Base-by-base conservation (phyloP, 106 monocot genomes). In the Dioscorea alata region DNA sequence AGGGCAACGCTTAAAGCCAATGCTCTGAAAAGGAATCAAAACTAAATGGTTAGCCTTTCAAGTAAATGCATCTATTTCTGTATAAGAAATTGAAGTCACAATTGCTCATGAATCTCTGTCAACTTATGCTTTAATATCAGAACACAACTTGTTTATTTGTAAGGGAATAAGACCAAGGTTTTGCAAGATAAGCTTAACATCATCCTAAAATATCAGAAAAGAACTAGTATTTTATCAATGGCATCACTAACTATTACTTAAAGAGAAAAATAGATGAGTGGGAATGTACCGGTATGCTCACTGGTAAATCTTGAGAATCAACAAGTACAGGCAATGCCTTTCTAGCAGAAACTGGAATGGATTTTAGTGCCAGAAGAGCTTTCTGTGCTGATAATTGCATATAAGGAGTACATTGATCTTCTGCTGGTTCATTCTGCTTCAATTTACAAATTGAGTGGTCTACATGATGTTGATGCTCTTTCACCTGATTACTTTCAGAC, bases 1-100 rank as follows among this genome's bases (percentile, higher is more conserved):
- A 57, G 92, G 89, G 60, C 89, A 97, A 35, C 80, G 66, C 57
- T 79, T 82, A 77, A 92, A 97, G 65, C 78, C 58, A 69, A 97
- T 79, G 64, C 77, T 87, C 97, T 97, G 86, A 51, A 77, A 70
- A 28, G 8, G 65, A 48, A 33, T 50, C 59, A 63, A 9, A 71
- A 63, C 28, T 28, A 28, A 3, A 3, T 28, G 28, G 28, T 28
- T 28, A 28, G 28, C 28, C 28, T 28, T 28, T 1, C 52, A 24
- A 48, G 15, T 24, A 19, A 6, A 56, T 32, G 15, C 28, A 28
- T 60, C 23, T 10, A 6, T 6, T 6, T 42, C 4, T 8, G 42
- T 42, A 42, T 42, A 10, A 42, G 42, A 42, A 10, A 42, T 42
- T 42, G 6, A 10, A 42, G 42, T 42, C 2, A 42, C 42, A 42